These are phyloP conservation scores for Insectozyma bohioensis DNA, from an alignment of 1,139 yeast genomes.

Conservation along the genomic window DNA sequence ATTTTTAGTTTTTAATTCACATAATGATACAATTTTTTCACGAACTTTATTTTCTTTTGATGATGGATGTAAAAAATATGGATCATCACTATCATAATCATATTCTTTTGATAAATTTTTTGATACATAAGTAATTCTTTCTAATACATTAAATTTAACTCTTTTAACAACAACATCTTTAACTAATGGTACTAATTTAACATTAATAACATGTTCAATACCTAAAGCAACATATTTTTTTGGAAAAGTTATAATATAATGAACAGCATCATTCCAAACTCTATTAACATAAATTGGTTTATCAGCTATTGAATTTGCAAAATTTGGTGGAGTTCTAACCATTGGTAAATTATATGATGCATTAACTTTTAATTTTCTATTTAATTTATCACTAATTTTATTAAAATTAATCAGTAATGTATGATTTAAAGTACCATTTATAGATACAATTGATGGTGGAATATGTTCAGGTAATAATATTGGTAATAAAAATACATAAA, in stretches of 20 bases:
- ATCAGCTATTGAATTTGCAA: slow-evolving; percentile 68
- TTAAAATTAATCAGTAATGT: slow-evolving; percentile 29
- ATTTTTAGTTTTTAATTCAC: slow-evolving; percentile 60
- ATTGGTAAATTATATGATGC: slow-evolving; percentile 46
- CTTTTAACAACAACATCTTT: slow-evolving; percentile 70
- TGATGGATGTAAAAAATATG: slow-evolving; percentile 24
- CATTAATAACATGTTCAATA: slow-evolving; percentile 55
- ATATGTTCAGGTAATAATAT: slow-evolving; percentile 65
- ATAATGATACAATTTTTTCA: slow-evolving; percentile 56
- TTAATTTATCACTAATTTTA: slow-evolving; percentile 37
- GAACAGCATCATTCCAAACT: slow-evolving; percentile 77
- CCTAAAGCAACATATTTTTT: slow-evolving; percentile 74
- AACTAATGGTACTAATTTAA: slow-evolving; percentile 72
- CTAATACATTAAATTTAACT: slow-evolving; percentile 69
- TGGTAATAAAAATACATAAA: slow-evolving; percentile 76
- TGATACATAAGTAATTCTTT: slow-evolving; percentile 67
- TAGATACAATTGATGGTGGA: slow-evolving; percentile 67
- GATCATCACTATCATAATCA: slow-evolving; percentile 55
- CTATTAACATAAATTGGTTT: slow-evolving; percentile 82
- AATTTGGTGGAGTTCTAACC: slow-evolving; percentile 80
- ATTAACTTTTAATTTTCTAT: slow-evolving; percentile 29
- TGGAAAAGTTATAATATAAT: slow-evolving; percentile 77
- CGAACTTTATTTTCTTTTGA: slow-evolving; percentile 30
- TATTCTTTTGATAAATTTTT: slow-evolving; percentile 54
- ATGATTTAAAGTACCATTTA: slow-evolving; percentile 50